A percentile compares a stretch with the other conserved stretches of the same genome.
phyloP scores from a whole-genome alignment of 768 basidiomycete genomes.

The Lactarius vividus region DNA sequence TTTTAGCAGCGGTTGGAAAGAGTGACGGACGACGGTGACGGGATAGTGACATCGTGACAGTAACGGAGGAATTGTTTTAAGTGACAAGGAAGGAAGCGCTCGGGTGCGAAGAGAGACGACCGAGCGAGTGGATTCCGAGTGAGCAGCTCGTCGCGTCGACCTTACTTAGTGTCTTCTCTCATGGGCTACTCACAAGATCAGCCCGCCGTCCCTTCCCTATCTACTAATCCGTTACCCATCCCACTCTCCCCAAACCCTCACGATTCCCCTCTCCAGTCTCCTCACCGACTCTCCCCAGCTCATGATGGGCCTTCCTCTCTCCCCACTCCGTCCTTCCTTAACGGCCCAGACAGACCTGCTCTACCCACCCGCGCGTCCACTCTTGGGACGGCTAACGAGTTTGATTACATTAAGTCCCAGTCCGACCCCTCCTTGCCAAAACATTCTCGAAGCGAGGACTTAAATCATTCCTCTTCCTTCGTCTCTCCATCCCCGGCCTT shows the following conservation, averaged over 20 bases:
- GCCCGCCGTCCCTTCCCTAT: conserved; percentile 11
- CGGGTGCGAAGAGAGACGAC: neutral
- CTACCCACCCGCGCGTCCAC: conserved; percentile 67
- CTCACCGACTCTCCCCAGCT: conserved; percentile 13
- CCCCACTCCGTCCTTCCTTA: conserved; percentile 12
- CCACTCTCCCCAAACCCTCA: conserved; percentile 14
- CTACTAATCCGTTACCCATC: conserved; percentile 15
- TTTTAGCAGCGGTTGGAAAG: conserved; percentile 13
- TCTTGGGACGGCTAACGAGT: conserved; percentile 50
- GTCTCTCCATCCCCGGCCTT: conserved; percentile 36
- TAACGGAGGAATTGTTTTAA: neutral
- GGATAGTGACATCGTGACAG: conserved; percentile 2
- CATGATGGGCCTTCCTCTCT: conserved; percentile 18
- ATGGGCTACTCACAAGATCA: conserved; percentile 27
- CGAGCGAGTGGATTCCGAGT: neutral
- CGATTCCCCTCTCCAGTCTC: conserved; percentile 21
- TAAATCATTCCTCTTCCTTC: conserved; percentile 50
- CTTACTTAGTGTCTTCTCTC: neutral
- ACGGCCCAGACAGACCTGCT: conserved; percentile 47
- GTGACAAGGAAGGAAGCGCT: neutral
- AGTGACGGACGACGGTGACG: neutral
- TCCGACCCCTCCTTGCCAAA: conserved; percentile 30
- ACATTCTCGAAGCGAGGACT: conserved; percentile 69
- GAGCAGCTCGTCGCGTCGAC: neutral
- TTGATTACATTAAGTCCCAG: conserved; percentile 46